These are phyloP conservation scores for Ascochyta rabiei DNA, from an alignment of 2,329 filamentous ascomycete species.

Conservation along the genomic window DNA sequence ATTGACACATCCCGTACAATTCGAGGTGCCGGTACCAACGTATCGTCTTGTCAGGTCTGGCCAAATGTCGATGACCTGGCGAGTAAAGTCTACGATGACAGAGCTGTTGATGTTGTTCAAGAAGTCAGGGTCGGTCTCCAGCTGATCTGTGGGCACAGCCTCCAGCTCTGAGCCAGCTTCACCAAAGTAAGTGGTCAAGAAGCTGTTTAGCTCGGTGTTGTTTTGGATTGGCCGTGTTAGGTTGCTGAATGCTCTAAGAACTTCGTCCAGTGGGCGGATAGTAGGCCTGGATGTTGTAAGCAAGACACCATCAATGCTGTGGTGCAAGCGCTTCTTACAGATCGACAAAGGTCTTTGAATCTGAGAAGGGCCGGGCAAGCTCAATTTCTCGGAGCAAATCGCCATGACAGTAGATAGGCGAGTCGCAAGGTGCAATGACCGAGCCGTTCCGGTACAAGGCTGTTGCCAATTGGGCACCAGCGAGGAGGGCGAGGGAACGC, in stretches of 20 bases:
- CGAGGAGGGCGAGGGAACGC: conserved; percentile 22
- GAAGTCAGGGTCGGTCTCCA: conserved; percentile 64
- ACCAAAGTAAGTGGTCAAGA: conserved; percentile 68
- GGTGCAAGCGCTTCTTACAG: conserved; percentile 23
- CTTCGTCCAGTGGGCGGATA: conserved; percentile 63
- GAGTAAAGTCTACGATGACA: conserved; percentile 65
- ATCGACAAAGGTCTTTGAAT: conserved; percentile 75
- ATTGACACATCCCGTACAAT: conserved; percentile 64
- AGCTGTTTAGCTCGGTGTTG: conserved; percentile 66
- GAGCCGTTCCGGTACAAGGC: conserved; percentile 67
- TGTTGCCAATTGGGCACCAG: conserved; percentile 29
- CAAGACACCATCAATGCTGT: background rate
- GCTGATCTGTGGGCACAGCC: conserved; percentile 57
- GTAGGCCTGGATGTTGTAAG: conserved; percentile 59
- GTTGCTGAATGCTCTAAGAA: conserved; percentile 65
- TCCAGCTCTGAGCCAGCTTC: conserved; percentile 68
- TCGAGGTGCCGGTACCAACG: conserved; percentile 44
- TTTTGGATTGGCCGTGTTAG: conserved; percentile 67
- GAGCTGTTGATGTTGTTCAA: conserved; percentile 62
- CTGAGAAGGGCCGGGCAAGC: conserved; percentile 66
- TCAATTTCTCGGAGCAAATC: conserved; percentile 67
- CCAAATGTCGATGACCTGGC: conserved; percentile 72
- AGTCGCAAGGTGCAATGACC: conserved; percentile 69
- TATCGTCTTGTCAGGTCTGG: conserved; percentile 69
- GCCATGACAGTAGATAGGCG: conserved; percentile 70